A percentile compares a stretch with the other conserved stretches of the same genome.
Evolutionary conservation across 441 rosid species (phyloP).

Genomic region (Manihot esculenta): DNA sequence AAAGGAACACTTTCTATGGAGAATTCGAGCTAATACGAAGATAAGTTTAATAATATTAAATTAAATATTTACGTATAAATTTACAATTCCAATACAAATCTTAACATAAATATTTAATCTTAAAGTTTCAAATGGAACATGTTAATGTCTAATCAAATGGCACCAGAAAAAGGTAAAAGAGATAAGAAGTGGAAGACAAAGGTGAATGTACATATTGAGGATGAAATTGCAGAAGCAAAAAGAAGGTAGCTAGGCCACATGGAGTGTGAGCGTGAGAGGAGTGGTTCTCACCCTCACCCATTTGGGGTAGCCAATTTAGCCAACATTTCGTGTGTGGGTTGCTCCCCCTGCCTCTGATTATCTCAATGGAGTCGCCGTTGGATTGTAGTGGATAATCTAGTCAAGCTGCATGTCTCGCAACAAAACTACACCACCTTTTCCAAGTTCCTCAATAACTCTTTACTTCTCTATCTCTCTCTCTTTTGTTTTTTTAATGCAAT

Average conservation of each 20-base stretch:
- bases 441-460: neutral
- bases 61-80: no score
- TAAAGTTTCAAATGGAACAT: no score
- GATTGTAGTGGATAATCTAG: conserved; percentile 2
- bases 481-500: no score
- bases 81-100: no score
- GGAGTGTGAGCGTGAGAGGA: neutral
- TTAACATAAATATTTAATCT: no score
- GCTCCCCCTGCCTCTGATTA: neutral
- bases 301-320: neutral
- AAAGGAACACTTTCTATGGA: no score
- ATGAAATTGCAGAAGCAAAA: neutral
- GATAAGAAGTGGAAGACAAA: neutral
- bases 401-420: neutral
- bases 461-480: no score
- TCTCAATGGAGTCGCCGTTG: neutral
- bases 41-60: no score
- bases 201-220: neutral
- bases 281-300: neutral
- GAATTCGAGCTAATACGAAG: no score
- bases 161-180: neutral
- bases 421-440: neutral
- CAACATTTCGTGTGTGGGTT: neutral
- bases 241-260: no score
- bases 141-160: neutral